Conservation (phyloP, 2,329 filamentous ascomycete genomes). For the Xylariales sp. region DNA sequence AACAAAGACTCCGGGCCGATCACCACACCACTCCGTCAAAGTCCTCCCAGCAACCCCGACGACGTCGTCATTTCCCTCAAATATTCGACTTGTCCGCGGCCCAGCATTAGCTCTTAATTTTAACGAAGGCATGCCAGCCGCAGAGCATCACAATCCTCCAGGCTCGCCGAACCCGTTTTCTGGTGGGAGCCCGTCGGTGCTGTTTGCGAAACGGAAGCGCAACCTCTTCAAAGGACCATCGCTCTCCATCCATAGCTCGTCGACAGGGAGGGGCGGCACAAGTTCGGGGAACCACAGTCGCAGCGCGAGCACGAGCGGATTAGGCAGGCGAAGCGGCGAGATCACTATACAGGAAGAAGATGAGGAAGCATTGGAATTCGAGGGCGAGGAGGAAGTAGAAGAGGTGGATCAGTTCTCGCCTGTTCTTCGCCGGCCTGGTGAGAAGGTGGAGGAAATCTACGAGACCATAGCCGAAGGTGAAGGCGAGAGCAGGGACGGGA, state of each 20-base stretch:
- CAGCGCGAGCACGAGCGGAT: constrained; percentile 70
- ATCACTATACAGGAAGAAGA: constrained; percentile 78
- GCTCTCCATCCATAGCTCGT: constrained; percentile 63
- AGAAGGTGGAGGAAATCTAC: constrained; percentile 51
- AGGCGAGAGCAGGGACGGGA: constrained; percentile 32
- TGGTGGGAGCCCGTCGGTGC: constrained; percentile 64
- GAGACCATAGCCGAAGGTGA: constrained; percentile 43
- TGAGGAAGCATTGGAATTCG: constrained; percentile 58
- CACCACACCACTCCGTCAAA: constrained; percentile 91
- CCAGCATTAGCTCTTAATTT: constrained; percentile 64
- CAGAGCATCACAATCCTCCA: constrained; percentile 55
- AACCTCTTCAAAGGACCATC: constrained; percentile 85
- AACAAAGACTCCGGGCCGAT: constrained; percentile 75
- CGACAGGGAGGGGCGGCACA: constrained; percentile 49
- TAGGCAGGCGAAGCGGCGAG: constrained; percentile 77
- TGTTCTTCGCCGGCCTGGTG: constrained; percentile 46
- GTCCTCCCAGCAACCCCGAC: constrained; percentile 93
- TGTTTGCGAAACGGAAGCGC: constrained; percentile 85
- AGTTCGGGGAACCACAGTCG: constrained; percentile 57
- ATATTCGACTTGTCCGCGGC: constrained; percentile 83
- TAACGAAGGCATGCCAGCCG: constrained; percentile 67
- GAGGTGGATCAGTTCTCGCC: constrained; percentile 53
- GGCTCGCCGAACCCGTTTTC: constrained; percentile 69
- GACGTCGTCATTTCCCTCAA: constrained; percentile 79
- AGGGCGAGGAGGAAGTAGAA: constrained; percentile 48